Evolutionary conservation across 1,284 basidiomycete species (phyloP).

Genomic region (Mycocalia duriaeana): DNA sequence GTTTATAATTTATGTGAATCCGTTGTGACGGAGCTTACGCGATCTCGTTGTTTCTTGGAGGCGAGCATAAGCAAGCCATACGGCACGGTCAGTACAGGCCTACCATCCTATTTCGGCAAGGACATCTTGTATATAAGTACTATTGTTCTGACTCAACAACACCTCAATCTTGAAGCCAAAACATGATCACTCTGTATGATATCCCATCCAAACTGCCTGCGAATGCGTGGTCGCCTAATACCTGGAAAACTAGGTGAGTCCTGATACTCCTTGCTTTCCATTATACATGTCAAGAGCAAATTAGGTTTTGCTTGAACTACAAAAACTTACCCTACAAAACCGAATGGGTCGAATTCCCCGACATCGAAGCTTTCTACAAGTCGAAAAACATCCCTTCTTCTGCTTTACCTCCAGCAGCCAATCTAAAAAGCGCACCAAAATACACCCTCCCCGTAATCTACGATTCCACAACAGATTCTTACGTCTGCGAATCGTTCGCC

Average conservation of each 20-base stretch:
- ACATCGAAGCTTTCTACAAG: conserved; percentile 30
- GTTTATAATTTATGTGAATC: no score
- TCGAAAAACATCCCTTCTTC: conserved; percentile 26
- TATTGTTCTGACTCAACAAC: no score
- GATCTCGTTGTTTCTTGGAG: no score
- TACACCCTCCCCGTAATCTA: conserved; percentile 39
- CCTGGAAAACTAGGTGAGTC: neutral
- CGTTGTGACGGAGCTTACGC: no score
- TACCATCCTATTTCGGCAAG: no score
- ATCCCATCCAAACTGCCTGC: neutral
- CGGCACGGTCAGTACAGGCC: no score
- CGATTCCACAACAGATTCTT: conserved; percentile 27
- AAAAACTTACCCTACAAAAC: conserved; percentile 37
- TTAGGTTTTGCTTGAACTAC: conserved; percentile 32
- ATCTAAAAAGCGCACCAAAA: conserved; percentile 21
- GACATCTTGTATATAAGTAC: no score
- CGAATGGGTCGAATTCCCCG: conserved; percentile 36
- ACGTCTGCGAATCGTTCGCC: conserved; percentile 34
- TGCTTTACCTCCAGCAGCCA: conserved; percentile 25
- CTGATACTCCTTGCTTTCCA: neutral
- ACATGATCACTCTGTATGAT: conserved; percentile 2
- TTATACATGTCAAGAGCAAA: neutral
- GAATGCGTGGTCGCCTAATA: neutral
- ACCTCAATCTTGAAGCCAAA: no score
- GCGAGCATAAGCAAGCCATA: no score